Percentiles rank a stretch among this genome's conserved stretches.
phyloP scores from a whole-genome alignment of 2,329 filamentous ascomycete species.

The Rhynchosporium secalis region DNA sequence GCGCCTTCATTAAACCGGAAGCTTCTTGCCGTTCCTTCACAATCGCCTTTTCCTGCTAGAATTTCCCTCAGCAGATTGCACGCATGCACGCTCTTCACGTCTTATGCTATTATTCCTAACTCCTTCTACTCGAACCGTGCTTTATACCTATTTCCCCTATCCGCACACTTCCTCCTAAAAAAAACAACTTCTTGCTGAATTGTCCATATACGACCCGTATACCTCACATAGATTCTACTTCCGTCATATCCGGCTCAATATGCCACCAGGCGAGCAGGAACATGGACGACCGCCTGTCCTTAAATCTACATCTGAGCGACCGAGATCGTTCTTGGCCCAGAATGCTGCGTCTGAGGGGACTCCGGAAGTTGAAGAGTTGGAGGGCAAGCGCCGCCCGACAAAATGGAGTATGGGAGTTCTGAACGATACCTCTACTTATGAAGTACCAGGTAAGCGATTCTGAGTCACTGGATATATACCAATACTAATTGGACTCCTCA shows the following conservation, averaged over 20 bases:
- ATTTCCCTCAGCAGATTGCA: background rate
- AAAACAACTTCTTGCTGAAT: background rate
- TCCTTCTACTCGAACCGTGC: slow-evolving; percentile 3
- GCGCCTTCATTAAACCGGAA: background rate
- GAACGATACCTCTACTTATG: slow-evolving; percentile 76
- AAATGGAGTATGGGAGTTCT: slow-evolving; percentile 68
- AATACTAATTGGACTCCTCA: slow-evolving; percentile 1
- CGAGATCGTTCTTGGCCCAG: slow-evolving; percentile 31
- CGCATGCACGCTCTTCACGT: background rate
- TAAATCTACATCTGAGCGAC: slow-evolving; percentile 18
- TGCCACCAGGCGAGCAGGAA: slow-evolving; percentile 12
- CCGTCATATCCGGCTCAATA: slow-evolving; percentile 9
- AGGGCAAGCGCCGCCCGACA: slow-evolving; percentile 35
- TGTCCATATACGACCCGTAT: too few species aligned
- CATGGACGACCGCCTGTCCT: background rate
- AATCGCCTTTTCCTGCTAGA: background rate
- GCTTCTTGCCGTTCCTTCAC: background rate
- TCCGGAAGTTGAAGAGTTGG: slow-evolving; percentile 18
- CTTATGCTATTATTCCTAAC: slow-evolving; percentile 1
- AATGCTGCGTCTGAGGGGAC: slow-evolving; percentile 25
- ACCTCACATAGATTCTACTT: background rate
- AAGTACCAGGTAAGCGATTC: slow-evolving; percentile 71
- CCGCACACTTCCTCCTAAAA: background rate
- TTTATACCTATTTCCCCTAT: background rate
- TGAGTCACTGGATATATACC: background rate